Evolutionary conservation across 331 rosid genomes (phyloP), one percentile per base, ranked within the genome.

Genomic region (Phaseolus coccineus): DNA sequence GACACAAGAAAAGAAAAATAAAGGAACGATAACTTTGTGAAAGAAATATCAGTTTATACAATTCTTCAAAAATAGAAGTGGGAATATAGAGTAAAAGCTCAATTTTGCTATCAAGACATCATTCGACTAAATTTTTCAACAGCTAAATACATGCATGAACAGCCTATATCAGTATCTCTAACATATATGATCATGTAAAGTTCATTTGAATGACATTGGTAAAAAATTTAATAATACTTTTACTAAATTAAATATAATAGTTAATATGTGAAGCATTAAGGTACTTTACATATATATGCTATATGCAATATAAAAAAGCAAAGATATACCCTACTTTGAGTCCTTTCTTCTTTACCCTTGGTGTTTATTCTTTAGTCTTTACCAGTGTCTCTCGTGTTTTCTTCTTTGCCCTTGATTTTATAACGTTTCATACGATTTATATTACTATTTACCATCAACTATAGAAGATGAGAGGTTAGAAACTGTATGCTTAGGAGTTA

Each of bases 261-360:
- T 19, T 19, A 19, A 19, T 19, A 19, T 19, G 22, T 19, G 22
- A 19, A 19, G 22, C 22, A 19, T 19, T 19, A 19, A 19, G 22
- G 22, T 19, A n/a, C 22, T 19, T 19, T 19, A 19, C 22, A 19
- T 19, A 19, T 19, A 19, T 19, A 27, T 28, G 59, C 59, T 12
- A 50, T 61, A 50, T 75, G 37, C 33, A 10, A 33, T 44, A 27
- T 52, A 63, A 63, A 63, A 30, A 53, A 64, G 65, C 59, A 4
- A 11, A 78, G 76, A 79, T 37, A 1, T 47, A 31, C 77, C 10
- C 71, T 30, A 40, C 76, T 69, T 40, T 69, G 31, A 13, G 52
- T 79, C 64, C 22, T 71, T 71, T 59, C 64, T 70, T 59, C 62
- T 78, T 50, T 57, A 16, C 8, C 13, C 13, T 28, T 30, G 55